A percentile compares a stretch with the other conserved stretches of the same genome.
Conservation (phyloP, 805 yeast genomes). For the Candida odintsovae region DNA sequence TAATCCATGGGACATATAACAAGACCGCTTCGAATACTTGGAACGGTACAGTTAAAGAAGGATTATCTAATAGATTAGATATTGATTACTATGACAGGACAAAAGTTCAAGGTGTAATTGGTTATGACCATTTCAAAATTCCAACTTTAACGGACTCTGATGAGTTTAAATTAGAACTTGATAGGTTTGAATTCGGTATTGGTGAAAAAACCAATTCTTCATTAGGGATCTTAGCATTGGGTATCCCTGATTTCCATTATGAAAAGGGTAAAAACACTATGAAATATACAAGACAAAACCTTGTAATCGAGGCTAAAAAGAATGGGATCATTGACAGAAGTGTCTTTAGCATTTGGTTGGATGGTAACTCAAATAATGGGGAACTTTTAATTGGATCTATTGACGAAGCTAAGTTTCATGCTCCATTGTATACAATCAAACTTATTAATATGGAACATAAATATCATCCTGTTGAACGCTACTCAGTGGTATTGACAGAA, state of each 20-base stretch:
- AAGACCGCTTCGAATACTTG: neutral
- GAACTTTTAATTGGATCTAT: slow-evolving; percentile 35
- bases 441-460: slow-evolving; percentile 13
- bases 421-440: slow-evolving; percentile 29
- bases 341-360: slow-evolving; percentile 17
- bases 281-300: slow-evolving; percentile 5
- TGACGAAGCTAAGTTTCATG: slow-evolving; percentile 33
- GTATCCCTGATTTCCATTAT: slow-evolving; percentile 18
- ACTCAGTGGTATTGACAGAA: slow-evolving; percentile 11
- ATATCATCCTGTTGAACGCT: slow-evolving; percentile 7
- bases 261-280: slow-evolving; percentile 1
- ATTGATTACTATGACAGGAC: slow-evolving; percentile 4
- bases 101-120: slow-evolving; percentile 4
- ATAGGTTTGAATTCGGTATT: slow-evolving; percentile 23
- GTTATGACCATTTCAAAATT: slow-evolving; percentile 4
- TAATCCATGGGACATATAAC: slow-evolving; percentile 5
- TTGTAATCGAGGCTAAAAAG: slow-evolving; percentile 9
- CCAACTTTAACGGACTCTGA: neutral
- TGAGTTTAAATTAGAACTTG: neutral
- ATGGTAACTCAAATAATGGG: slow-evolving; percentile 9
- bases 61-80: neutral
- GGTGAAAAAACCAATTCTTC: slow-evolving; percentile 28
- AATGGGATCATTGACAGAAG: slow-evolving; percentile 6
- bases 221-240: slow-evolving; percentile 41
- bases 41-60: neutral